Evolutionary conservation across 345 rosid species (phyloP), one percentile per base, ranked within the genome.

Genomic region (Eucalyptus melliodora): DNA sequence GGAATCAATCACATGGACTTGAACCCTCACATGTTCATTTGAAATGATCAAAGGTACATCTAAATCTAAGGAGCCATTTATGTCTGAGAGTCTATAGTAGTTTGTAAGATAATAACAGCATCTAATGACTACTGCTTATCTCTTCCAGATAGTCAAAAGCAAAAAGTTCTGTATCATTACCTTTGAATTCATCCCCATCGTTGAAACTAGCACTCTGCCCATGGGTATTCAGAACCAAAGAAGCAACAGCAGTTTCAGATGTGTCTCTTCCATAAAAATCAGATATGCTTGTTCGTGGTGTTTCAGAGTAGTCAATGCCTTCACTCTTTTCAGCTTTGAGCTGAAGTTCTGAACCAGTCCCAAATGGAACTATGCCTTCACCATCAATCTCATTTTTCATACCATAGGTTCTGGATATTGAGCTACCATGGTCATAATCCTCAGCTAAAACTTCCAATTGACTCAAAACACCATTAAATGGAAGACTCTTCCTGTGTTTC

Each of bases 11-110:
- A 88, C 86, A 81, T 87, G 87, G 65, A 87, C 89, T 88, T 88
- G 50, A 67, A 47, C 60, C 62, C 90, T 50, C 47, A 45, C 90
- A 86, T 90, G 89, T 72, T 91, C 88, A 89, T 89, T 89, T 86
- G 93, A 92, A 86, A 91, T 87, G 86, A 88, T 55, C 59, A 92
- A 92, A 86, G 86, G 72, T 16, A 90, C 88, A 90, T 92, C 93
- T 87, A 56, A 86, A 86, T 60, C 87, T 30, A 87, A 89, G 88
- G 91, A 90, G 81, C 88, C 91, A 88, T 50, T 89, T 86, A 53
- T 30, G 34, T 67, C 89, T 12, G 92, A 88, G 62, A 90, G 37
- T 85, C 87, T 50, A 21, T 37, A 24, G 16, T 21, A 40, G 47
- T 40, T 77, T 72, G 7, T 34, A 72, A 88, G 88, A 55, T 40